phyloP scores from a whole-genome alignment of 257 asterid species.

The Solanum peruvianum region DNA sequence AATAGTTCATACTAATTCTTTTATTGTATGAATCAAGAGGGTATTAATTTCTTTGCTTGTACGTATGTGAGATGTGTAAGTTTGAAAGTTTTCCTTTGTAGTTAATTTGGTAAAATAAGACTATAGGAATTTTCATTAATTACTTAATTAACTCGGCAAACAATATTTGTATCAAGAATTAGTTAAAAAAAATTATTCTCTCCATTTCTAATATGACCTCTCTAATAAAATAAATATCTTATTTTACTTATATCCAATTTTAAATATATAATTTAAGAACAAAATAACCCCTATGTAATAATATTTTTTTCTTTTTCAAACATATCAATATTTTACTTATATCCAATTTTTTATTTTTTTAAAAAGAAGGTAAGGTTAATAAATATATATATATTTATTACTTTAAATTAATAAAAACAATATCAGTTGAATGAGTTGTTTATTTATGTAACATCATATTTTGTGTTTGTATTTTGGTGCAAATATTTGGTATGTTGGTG shows the following conservation, averaged over 20 bases:
- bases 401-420: neutral
- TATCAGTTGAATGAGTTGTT: neutral
- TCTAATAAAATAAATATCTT: too few species aligned
- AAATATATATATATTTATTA: too few species aligned
- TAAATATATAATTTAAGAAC: neutral
- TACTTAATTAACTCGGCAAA: neutral
- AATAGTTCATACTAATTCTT: neutral
- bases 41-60: neutral
- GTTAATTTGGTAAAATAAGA: neutral
- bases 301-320: neutral
- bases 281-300: neutral
- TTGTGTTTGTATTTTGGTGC: neutral
- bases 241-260: neutral
- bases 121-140: neutral
- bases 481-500: neutral
- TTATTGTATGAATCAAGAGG: neutral
- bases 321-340: too few species aligned
- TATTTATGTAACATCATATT: neutral
- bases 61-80: neutral
- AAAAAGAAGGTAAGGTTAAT: neutral
- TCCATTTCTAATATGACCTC: neutral
- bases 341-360: too few species aligned
- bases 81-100: neutral
- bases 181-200: neutral
- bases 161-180: neutral